Conservation (phyloP, 352 stramenopile genomes). For the Globisporangium mamillatum region DNA sequence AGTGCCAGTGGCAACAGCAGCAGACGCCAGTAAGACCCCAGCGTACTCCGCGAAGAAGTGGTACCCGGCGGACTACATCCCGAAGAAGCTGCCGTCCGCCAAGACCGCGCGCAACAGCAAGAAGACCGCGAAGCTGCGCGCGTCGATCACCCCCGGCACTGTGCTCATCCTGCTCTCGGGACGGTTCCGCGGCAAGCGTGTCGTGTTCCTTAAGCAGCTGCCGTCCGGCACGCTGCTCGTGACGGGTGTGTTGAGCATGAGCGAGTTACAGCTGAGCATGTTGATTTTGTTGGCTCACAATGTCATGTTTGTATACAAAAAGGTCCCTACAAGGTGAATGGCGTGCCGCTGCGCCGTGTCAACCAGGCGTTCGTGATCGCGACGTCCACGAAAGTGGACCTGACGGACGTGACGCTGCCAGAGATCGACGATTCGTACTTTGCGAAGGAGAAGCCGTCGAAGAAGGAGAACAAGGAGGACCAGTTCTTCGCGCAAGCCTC, state of each 20-base stretch:
- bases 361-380: constrained; percentile 99
- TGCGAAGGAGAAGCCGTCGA: constrained; percentile 85
- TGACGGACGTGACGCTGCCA: constrained; percentile 91
- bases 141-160: constrained; percentile 95
- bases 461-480: constrained; percentile 93
- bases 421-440: constrained; percentile 98
- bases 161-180: constrained; percentile 98
- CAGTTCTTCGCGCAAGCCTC: constrained; percentile 96
- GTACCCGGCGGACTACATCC: constrained; percentile 77
- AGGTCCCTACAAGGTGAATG: constrained; percentile 99
- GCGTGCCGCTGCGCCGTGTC: constrained; percentile 96
- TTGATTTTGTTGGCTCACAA: neutral
- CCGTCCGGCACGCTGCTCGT: constrained; percentile 96
- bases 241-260: constrained; percentile 78
- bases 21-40: constrained; percentile 14
- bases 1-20: constrained; percentile 26
- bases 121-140: constrained; percentile 93
- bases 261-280: neutral
- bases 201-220: constrained; percentile 98
- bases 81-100: constrained; percentile 63
- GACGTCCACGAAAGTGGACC: constrained; percentile 97
- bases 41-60: constrained; percentile 56
- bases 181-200: constrained; percentile 97
- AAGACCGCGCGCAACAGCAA: constrained; percentile 77
- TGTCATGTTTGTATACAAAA: neutral